These are phyloP conservation scores for Cudoniella acicularis DNA, from an alignment of 495 filamentous ascomycete genomes.

Conservation along the genomic window DNA sequence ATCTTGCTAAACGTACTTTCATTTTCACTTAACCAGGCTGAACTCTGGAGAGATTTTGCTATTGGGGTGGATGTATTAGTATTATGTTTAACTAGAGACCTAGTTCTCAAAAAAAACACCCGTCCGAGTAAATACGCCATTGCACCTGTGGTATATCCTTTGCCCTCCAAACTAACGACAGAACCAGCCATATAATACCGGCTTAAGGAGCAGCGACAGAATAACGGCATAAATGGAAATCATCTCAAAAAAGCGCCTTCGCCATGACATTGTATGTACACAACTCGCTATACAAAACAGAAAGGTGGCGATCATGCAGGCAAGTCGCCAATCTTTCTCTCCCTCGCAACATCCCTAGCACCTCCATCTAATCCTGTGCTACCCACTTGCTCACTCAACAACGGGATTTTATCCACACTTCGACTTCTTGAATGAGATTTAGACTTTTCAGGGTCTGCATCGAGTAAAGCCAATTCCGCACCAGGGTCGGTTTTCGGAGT, in stretches of 20 bases:
- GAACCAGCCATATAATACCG: neutral
- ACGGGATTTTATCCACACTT: conserved; percentile 52
- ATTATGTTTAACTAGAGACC: neutral
- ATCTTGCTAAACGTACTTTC: too few species aligned
- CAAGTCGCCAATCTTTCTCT: conserved; percentile 36
- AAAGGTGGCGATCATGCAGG: conserved; percentile 12
- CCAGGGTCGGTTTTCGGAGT: conserved; percentile 30
- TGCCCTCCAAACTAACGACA: neutral
- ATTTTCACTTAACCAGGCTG: too few species aligned
- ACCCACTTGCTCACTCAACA: conserved; percentile 44
- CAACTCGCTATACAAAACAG: neutral
- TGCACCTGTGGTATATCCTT: neutral
- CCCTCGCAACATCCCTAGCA: conserved; percentile 37
- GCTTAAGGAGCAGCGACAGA: neutral
- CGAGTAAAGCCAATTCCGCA: conserved; percentile 15
- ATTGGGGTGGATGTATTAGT: too few species aligned
- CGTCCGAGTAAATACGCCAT: neutral
- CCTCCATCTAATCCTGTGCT: conserved; percentile 41
- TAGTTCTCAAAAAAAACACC: neutral
- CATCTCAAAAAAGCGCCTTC: too few species aligned
- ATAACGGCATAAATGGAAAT: too few species aligned
- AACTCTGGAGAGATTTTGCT: too few species aligned
- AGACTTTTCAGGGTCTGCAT: conserved; percentile 4
- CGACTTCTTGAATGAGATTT: conserved; percentile 14
- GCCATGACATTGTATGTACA: neutral